phyloP scores from a whole-genome alignment of 768 basidiomycete genomes.

The Hygrocybe coccinea region DNA sequence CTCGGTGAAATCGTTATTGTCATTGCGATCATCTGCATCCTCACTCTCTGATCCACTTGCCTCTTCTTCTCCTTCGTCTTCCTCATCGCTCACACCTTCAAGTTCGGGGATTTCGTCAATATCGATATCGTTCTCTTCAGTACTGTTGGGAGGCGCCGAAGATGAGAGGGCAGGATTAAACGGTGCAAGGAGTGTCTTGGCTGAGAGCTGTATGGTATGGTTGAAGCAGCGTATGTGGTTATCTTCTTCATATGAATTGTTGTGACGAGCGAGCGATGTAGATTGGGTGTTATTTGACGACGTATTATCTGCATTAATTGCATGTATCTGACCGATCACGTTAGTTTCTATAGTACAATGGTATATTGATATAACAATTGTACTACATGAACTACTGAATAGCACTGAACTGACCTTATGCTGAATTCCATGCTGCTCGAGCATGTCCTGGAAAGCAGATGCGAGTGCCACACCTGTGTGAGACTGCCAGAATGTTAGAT shows the following conservation, averaged over 20 bases:
- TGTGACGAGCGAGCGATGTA: neutral
- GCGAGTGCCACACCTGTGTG: conserved; percentile 36
- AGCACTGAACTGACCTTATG: conserved; percentile 14
- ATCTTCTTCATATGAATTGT: neutral
- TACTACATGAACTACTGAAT: neutral
- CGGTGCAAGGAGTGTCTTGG: conserved; percentile 21
- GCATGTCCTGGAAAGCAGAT: conserved; percentile 8
- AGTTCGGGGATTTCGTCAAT: neutral
- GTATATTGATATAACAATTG: neutral
- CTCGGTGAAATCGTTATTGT: conserved; percentile 8
- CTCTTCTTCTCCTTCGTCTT: conserved; percentile 7
- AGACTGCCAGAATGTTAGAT: neutral
- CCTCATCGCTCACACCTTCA: neutral
- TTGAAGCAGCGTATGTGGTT: conserved; percentile 3
- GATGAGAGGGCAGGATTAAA: neutral
- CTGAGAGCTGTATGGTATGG: conserved; percentile 1
- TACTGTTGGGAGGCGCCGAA: neutral
- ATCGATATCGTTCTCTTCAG: neutral
- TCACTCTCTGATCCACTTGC: conserved; percentile 4
- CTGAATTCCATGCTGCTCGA: conserved; percentile 17
- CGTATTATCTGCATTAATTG: neutral
- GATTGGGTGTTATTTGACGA: neutral
- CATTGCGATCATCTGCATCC: neutral
- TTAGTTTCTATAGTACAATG: too few species aligned
- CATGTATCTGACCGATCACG: neutral